These are phyloP conservation scores for Cercophora sp. DNA, from an alignment of 495 filamentous ascomycete genomes.

Conservation along the genomic window DNA sequence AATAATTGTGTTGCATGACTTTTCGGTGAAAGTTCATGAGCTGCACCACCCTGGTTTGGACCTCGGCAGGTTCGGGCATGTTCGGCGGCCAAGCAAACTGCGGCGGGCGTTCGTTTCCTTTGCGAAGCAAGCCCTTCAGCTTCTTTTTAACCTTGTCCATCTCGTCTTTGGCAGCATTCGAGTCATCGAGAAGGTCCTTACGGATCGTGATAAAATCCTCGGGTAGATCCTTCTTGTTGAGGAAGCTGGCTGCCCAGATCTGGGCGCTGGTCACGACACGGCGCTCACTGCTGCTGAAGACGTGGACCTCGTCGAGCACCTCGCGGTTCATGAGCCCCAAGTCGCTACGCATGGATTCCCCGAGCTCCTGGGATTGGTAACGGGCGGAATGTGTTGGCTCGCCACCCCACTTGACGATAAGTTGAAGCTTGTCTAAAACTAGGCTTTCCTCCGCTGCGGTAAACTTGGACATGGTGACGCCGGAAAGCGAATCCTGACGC, in stretches of 20 bases:
- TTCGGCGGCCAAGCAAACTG: constrained; percentile 98
- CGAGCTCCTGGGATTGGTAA: constrained; percentile 91
- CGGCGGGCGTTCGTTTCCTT: constrained; percentile 80
- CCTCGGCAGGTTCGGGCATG: constrained; percentile 86
- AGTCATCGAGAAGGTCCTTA: constrained; percentile 94
- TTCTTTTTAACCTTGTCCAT: constrained; percentile 99
- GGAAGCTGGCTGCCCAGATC: constrained; percentile 90
- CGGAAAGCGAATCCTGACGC: constrained; percentile 77
- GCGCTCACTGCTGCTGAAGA: constrained; percentile 92
- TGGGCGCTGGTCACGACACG: constrained; percentile 93
- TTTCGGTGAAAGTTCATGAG: constrained; percentile 95
- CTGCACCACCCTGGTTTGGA: constrained; percentile 85
- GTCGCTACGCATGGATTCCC: constrained; percentile 93
- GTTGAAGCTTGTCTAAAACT: constrained; percentile 88
- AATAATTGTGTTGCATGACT: constrained; percentile 90
- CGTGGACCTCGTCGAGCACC: constrained; percentile 79
- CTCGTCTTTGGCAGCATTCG: constrained; percentile 98
- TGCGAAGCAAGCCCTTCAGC: constrained; percentile 82
- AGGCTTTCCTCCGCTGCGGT: constrained; percentile 86
- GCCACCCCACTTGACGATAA: constrained; percentile 98
- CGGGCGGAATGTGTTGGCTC: constrained; percentile 96
- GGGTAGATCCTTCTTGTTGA: constrained; percentile 79
- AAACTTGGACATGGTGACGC: constrained; percentile 81
- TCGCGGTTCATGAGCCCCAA: constrained; percentile 89
- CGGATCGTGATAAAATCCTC: constrained; percentile 80